Percentiles rank a stretch among this genome's conserved stretches.
Evolutionary conservation across 208 protist genomes (phyloP).

Genomic region (Trypanosoma congolense): DNA sequence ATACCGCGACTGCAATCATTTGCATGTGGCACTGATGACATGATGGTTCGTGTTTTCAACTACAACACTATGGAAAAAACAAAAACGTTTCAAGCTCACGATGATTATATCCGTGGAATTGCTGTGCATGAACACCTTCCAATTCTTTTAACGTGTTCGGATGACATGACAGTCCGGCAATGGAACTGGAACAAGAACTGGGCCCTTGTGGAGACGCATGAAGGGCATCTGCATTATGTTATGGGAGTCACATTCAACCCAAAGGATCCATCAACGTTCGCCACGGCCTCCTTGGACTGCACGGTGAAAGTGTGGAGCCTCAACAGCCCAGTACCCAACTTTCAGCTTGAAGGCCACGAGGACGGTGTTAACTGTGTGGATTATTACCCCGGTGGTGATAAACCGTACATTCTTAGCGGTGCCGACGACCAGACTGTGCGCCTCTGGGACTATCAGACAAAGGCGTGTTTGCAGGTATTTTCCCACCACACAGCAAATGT

Average conservation of each 20-base stretch:
- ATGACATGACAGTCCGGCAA: constrained; percentile 98
- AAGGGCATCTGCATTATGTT: constrained; percentile 98
- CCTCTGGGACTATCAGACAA: constrained; percentile 99
- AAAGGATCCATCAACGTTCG: constrained; percentile 98
- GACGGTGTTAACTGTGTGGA: constrained; percentile 99
- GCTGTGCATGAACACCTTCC: constrained; percentile 97
- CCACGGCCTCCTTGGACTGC: constrained; percentile 95
- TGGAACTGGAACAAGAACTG: constrained; percentile 98
- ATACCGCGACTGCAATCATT: constrained; percentile 96
- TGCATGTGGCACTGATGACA: constrained; percentile 95
- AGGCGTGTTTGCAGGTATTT: constrained; percentile 95
- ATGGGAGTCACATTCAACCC: constrained; percentile 98
- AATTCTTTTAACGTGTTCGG: constrained; percentile 93
- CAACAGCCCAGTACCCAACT: constrained; percentile 90
- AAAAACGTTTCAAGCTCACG: constrained; percentile 94
- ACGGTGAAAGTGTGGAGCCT: constrained; percentile 97
- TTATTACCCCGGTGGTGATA: constrained; percentile 97
- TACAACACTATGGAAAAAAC: constrained; percentile 99
- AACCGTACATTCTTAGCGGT: constrained; percentile 97
- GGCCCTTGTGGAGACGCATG: constrained; percentile 88
- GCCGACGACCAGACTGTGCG: constrained; percentile 95
- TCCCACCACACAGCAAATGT: constrained; percentile 96
- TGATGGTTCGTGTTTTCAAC: constrained; percentile 95
- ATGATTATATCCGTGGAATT: constrained; percentile 96
- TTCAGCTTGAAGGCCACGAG: constrained; percentile 97